These are phyloP conservation scores for Paulownia fortunei DNA, from an alignment of 257 asterid genomes.

Conservation along the genomic window DNA sequence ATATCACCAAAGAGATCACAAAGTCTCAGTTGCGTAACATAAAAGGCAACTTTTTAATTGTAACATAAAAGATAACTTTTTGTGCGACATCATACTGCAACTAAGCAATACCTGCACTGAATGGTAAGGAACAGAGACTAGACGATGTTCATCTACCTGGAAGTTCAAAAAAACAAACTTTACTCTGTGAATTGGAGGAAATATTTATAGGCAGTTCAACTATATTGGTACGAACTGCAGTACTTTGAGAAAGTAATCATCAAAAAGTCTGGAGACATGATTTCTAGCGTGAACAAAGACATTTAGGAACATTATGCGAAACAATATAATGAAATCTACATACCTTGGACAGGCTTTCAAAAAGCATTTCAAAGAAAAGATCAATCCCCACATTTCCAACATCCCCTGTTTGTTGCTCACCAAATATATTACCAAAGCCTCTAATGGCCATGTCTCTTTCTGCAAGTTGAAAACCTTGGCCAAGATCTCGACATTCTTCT, in stretches of 20 bases:
- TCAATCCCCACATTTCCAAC: slow-evolving; percentile 99
- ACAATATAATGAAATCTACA: slow-evolving; percentile 22
- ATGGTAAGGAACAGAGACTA: slow-evolving; percentile 79
- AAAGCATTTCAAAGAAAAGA: slow-evolving; percentile 99
- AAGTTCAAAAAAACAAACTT: slow-evolving; percentile 39
- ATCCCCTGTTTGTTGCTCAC: slow-evolving; percentile 99
- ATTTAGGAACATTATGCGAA: slow-evolving; percentile 8
- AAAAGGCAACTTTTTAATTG: neutral
- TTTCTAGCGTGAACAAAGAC: slow-evolving; percentile 13
- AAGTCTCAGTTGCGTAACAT: neutral
- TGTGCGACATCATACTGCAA: neutral
- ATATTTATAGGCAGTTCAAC: slow-evolving; percentile 8
- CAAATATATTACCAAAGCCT: slow-evolving; percentile 98
- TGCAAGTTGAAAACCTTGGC: slow-evolving; percentile 98
- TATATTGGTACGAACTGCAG: slow-evolving; percentile 23
- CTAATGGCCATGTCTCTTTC: slow-evolving; percentile 99
- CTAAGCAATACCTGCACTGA: slow-evolving; percentile 78
- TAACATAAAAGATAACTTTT: slow-evolving; percentile 11
- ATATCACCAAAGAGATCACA: neutral
- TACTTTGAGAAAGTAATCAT: slow-evolving; percentile 15
- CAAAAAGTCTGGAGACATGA: neutral
- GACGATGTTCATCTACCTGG: slow-evolving; percentile 94
- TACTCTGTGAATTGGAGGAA: slow-evolving; percentile 23
- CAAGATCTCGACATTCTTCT: slow-evolving; percentile 93
- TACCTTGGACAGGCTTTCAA: slow-evolving; percentile 97